These are phyloP conservation scores for Plasmopara muralis DNA, from an alignment of 352 stramenopile genomes.

Conservation along the genomic window DNA sequence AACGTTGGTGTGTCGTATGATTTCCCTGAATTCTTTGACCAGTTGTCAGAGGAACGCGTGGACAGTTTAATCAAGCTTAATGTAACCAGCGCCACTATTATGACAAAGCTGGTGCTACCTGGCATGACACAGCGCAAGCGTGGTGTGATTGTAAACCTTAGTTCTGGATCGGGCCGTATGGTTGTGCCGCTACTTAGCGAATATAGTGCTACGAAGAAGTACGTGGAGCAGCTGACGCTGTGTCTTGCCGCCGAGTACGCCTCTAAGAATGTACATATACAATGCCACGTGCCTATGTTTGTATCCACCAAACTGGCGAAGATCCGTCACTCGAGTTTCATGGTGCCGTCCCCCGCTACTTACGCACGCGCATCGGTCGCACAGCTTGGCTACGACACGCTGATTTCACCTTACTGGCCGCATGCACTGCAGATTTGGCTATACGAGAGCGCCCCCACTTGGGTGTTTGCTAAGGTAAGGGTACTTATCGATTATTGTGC, in stretches of 20 bases:
- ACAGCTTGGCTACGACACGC: constrained; percentile 90
- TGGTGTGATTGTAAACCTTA: constrained; percentile 97
- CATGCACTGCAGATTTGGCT: constrained; percentile 95
- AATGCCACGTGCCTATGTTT: constrained; percentile 99
- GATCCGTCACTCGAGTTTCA: constrained; percentile 92
- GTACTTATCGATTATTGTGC: no score
- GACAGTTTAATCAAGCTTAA: constrained; percentile 89
- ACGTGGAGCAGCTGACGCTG: constrained; percentile 95
- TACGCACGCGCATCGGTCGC: constrained; percentile 90
- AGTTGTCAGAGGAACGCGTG: constrained; percentile 92
- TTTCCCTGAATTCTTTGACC: constrained; percentile 96
- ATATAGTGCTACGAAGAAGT: constrained; percentile 98
- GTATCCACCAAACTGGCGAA: constrained; percentile 99
- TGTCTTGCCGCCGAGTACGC: constrained; percentile 94
- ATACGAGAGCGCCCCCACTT: constrained; percentile 84
- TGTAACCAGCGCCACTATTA: constrained; percentile 63
- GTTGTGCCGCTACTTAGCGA: constrained; percentile 93
- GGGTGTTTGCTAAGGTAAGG: constrained; percentile 70
- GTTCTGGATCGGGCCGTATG: constrained; percentile 92
- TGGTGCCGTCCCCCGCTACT: constrained; percentile 85
- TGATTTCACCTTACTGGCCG: constrained; percentile 92
- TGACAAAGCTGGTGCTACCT: constrained; percentile 84
- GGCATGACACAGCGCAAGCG: constrained; percentile 93
- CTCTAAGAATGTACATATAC: constrained; percentile 89
- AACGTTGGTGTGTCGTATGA: constrained; percentile 99